Evolutionary conservation across 2,329 filamentous ascomycete genomes (phyloP), one percentile per base, ranked within the genome.

Genomic region (Metarhizium album): DNA sequence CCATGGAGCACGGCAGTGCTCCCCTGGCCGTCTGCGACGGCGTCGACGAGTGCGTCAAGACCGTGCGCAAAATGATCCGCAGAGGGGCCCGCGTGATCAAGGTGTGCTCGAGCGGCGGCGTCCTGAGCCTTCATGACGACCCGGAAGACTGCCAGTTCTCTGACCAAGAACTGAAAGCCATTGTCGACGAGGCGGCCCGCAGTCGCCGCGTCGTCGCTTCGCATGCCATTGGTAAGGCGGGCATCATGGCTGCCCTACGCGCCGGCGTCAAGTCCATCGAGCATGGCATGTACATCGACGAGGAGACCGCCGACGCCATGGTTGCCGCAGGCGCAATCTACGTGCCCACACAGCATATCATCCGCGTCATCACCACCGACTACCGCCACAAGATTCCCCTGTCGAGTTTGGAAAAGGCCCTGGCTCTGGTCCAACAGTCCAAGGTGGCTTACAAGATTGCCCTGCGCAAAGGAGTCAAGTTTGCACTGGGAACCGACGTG

Each of bases 401-500:
- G 29, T 46, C 40, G 1, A 48, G 45, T 16, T 42, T 48, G 38
- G 48, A 40, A 20, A 57, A 57, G 29, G 35, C 55, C 2, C 22
- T 54, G 11, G 57, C 61, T 24, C 59, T 62, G n/a, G 67, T 66
- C 59, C 64, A 67, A 45, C 68, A 70, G 55, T 64, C 67, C 37
- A 52, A 64, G 27, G 46, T 52, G 2, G 64, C 68, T 2, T 73
- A 72, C 54, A 64, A 64, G 54, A 48, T 67, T 50, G 69, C 69
- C 3, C 64, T 73, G 27, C 52, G 60, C 24, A 59, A 60, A 2
- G 68, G 69, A 4, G 60, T 71, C 2, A 65, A 60, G 3, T 63
- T 71, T 37, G 70, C 70, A 0, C 55, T 72, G n/a, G 70, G 70
- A 0, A 72, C 70, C 0, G 70, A 72, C 45, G 67, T 67, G 1